Base-by-base conservation (phyloP, 768 basidiomycete genomes). In the Neoboletus subvelutipes region DNA sequence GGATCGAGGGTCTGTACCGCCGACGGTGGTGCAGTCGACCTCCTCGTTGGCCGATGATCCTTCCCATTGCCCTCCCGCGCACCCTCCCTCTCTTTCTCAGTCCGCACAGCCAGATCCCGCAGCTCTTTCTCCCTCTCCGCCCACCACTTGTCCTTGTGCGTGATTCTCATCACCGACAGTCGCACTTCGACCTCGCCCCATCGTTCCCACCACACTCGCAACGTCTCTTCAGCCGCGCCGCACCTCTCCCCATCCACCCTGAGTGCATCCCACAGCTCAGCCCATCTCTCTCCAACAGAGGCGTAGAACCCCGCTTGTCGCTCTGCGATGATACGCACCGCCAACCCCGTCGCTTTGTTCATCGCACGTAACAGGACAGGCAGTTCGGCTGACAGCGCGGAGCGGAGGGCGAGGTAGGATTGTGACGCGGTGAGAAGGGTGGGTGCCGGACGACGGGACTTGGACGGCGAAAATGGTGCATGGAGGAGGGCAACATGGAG, bases 241-340 rank as follows among this genome's bases (percentile, higher is more conserved):
- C 86, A 86, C 74, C 80, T 70, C 73, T 88, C 86, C 2, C 85
- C 86, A 20, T 88, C 88, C 5, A 87, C 83, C 12, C 80, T 75
- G n/a, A 89, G 72, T 67, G 87, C 88, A 57, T 92, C 88, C 91
- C 91, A 93, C n/a, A 93, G 72, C n/a, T 84, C 85, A 2, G 77
- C 80, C 91, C 91, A 93, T 29, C 80, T 75, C 49, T 83, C 82
- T 42, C 80, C 77, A 7, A 88, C 79, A 39, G 81, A 81, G 17
- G 69, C 57, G 75, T 83, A 92, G 64, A 87, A 88, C 24, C 71
- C 69, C 2, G 76, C 76, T 66, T 92, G 90, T 55, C 83, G 78
- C 6, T 73, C 70, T 0, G 80, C 81, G 29, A 92, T 73, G 26
- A 81, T 76, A 4, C 75, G 63, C 0, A 90, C 76, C 51, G 80